A percentile compares a stretch with the other conserved stretches of the same genome.
These are phyloP conservation scores for Cyberlindnera mycetangii DNA, from an alignment of 805 yeast species.

Conservation along the genomic window DNA sequence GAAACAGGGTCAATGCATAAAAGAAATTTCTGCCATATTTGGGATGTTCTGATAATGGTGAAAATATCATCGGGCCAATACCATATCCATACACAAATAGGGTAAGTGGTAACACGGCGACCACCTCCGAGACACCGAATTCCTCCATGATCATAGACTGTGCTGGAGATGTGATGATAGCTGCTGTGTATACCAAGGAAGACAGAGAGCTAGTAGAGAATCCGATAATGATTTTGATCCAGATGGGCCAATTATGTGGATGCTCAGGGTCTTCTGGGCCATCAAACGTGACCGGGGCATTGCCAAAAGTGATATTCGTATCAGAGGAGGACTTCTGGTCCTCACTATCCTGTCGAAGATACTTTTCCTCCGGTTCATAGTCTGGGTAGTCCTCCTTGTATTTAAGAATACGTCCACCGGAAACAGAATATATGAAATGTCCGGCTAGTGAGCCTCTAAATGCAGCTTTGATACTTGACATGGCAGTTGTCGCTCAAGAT, in stretches of 20 bases:
- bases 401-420: neutral
- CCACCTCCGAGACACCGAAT: conserved; percentile 41
- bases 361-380: conserved; percentile 34
- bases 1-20: conserved; percentile 43
- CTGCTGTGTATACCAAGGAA: conserved; percentile 51
- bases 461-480: neutral
- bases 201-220: conserved; percentile 44
- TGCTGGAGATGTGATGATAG: conserved; percentile 39
- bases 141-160: conserved; percentile 37
- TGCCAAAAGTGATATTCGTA: neutral
- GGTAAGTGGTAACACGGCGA: conserved; percentile 50
- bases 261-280: conserved; percentile 46
- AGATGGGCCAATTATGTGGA: conserved; percentile 54
- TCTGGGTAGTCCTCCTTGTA: conserved; percentile 28
- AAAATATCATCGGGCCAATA: conserved; percentile 54
- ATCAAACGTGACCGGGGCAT: conserved; percentile 21
- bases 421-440: neutral
- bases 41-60: conserved; percentile 58
- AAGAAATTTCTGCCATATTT: conserved; percentile 50
- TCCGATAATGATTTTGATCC: conserved; percentile 38
- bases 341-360: conserved; percentile 15
- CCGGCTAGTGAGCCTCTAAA: neutral
- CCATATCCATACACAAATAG: conserved; percentile 61
- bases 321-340: neutral
- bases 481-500: neutral